phyloP scores from a whole-genome alignment of 2,329 filamentous ascomycete genomes.

The Ophiosphaerella herpotricha region DNA sequence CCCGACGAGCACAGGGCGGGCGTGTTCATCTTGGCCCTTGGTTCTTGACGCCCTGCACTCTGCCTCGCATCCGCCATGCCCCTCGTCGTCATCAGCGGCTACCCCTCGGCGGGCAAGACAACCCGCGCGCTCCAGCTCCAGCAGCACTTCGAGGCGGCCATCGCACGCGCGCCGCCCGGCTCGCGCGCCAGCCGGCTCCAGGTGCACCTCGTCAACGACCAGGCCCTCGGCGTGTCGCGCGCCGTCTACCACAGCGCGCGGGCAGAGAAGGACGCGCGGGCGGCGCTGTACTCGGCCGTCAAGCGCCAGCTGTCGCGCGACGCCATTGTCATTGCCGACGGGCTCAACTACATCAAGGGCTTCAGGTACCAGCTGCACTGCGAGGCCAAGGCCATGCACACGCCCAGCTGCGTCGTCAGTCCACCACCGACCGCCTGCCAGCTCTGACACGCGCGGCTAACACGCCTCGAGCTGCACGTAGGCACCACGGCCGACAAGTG shows the following conservation, averaged over 20 bases:
- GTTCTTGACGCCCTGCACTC: too few relatives aligned
- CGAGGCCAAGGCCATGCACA: slow-evolving; percentile 79
- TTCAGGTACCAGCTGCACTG: slow-evolving; percentile 87
- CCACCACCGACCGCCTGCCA: background rate
- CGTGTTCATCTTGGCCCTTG: too few relatives aligned
- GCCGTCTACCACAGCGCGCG: slow-evolving; percentile 77
- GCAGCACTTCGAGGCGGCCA: slow-evolving; percentile 65
- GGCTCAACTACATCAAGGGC: slow-evolving; percentile 86
- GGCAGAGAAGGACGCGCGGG: slow-evolving; percentile 81
- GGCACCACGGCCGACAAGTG: slow-evolving; percentile 62
- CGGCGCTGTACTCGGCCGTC: slow-evolving; percentile 74
- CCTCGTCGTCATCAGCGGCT: slow-evolving; percentile 65
- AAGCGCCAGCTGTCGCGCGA: slow-evolving; percentile 74
- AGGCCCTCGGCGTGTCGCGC: slow-evolving; percentile 70
- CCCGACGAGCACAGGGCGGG: slow-evolving; percentile 13
- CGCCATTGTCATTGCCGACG: slow-evolving; percentile 79
- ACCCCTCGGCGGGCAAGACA: slow-evolving; percentile 67
- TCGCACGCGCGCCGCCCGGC: slow-evolving; percentile 51
- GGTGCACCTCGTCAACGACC: slow-evolving; percentile 75
- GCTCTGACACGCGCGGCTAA: slow-evolving; percentile 29
- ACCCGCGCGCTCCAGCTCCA: slow-evolving; percentile 67
- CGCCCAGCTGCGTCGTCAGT: slow-evolving; percentile 72
- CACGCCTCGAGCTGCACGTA: slow-evolving; percentile 58
- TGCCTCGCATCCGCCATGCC: too few relatives aligned
- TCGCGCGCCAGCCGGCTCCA: slow-evolving; percentile 60